Evolutionary conservation across 1,284 basidiomycete species (phyloP).

Genomic region (Ganoderma meredithae): DNA sequence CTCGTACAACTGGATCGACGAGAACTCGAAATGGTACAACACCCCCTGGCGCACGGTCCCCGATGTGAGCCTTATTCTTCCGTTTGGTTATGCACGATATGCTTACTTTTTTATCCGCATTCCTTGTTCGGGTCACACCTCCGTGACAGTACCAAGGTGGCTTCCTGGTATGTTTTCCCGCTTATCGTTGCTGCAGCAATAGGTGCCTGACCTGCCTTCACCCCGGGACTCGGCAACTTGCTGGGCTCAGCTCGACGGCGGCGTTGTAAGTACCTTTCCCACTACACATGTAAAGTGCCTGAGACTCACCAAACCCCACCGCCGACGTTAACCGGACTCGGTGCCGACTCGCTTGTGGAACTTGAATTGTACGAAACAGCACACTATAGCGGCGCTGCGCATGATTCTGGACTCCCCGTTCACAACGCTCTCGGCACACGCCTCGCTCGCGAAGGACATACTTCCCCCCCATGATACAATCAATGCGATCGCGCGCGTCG

Average conservation of each 20-base stretch:
- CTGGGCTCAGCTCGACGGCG: constrained; percentile 64
- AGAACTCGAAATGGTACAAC: constrained; percentile 77
- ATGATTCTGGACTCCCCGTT: constrained; percentile 62
- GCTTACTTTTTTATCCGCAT: neutral
- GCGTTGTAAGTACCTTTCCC: constrained; percentile 59
- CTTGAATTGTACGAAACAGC: constrained; percentile 45
- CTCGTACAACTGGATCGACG: constrained; percentile 62
- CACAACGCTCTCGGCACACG: constrained; percentile 65
- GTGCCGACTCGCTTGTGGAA: neutral
- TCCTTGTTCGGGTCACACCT: neutral
- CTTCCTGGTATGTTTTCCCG: constrained; percentile 61
- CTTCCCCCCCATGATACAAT: constrained; percentile 82
- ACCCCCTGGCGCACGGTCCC: constrained; percentile 85
- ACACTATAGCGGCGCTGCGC: constrained; percentile 69
- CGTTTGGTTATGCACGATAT: neutral
- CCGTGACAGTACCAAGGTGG: constrained; percentile 79
- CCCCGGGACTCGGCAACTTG: constrained; percentile 22
- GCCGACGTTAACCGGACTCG: neutral
- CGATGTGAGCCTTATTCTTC: constrained; percentile 57
- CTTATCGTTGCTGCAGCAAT: constrained; percentile 4
- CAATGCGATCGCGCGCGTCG: constrained; percentile 58
- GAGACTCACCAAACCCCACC: neutral
- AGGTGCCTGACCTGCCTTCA: constrained; percentile 26
- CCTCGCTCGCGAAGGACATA: constrained; percentile 73
- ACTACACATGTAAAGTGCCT: constrained; percentile 13